Base-by-base conservation (phyloP, 108 stramenopile species). In the Skeletonema potamos region DNA sequence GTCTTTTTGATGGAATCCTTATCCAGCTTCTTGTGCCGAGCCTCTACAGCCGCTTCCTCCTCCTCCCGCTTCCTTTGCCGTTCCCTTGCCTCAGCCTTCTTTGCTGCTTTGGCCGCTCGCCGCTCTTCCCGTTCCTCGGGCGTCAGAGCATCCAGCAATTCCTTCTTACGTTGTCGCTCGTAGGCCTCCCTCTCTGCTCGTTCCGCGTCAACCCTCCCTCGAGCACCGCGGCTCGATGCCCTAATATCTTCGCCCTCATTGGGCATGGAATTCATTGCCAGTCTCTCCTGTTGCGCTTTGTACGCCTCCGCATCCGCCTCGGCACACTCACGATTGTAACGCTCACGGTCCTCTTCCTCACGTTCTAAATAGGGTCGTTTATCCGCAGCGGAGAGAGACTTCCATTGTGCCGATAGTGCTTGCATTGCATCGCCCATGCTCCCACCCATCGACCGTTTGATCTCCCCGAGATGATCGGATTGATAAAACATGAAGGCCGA, bases 401-500 rank as follows among this genome's bases (percentile, higher is more conserved):
- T 90, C 94, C 94, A 96, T 51, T 81, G 88, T 15, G 83, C 36
- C 8, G 89, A 83, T 62, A 93, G 79, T 62, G 82, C 83, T 29
- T 88, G 90, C 94, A 93, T 95, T 27, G 90, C 88, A 33, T 88
- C 92, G 11, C 94, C 91, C 90, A 95, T 92, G 33, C 30, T 24
- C 11, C 72, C 54, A 27, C 82, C 84, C 8, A 91, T 69, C 54
- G 88, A 81, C 9, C 87, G 81, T 55, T 86, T 86, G 65, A 93
- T 84, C 9, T 70, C 60, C 18, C 84, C 80, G 1, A 93, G 79
- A 32, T 89, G 73, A 28, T 90, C 89, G 12, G 71, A 24, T 64
- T 92, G 94, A 68, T 81, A 95, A 68, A 85, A 95, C 44, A 85
- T 73, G 80, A 92, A 95, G 36, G 92, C 92, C 73, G 94, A 77